Evolutionary conservation across 164 flowering plant genomes (phyloP).

Genomic region (Aristolochia californica): DNA sequence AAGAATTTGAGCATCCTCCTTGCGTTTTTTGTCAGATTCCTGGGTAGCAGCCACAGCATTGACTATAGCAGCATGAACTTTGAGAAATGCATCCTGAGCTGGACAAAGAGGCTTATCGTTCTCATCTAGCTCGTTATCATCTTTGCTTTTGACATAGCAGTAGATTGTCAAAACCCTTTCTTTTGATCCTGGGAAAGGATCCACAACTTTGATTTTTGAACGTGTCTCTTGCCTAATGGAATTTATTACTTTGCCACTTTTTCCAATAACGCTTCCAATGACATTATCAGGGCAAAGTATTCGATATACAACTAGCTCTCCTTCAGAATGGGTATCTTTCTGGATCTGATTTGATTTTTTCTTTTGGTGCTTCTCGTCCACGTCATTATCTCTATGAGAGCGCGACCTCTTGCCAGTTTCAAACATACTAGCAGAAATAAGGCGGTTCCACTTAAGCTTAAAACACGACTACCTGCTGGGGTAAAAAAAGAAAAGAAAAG

Average conservation of each 20-base stretch:
- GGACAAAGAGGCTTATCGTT: slow-evolving; percentile 67
- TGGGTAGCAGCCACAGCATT: slow-evolving; percentile 39
- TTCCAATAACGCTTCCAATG: slow-evolving; percentile 95
- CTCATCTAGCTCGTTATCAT: slow-evolving; percentile 52
- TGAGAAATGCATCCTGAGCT: slow-evolving; percentile 91
- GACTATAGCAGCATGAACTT: slow-evolving; percentile 66
- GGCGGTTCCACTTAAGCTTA: neutral
- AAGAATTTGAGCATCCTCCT: slow-evolving; percentile 71
- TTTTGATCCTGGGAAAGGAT: slow-evolving; percentile 85
- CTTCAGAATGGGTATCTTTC: slow-evolving; percentile 37
- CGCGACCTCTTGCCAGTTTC: slow-evolving; percentile 66
- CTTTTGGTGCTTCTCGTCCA: slow-evolving; percentile 22
- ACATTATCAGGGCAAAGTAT: slow-evolving; percentile 78
- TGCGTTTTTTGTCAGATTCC: slow-evolving; percentile 46
- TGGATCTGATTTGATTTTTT: slow-evolving; percentile 12
- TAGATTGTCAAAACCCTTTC: slow-evolving; percentile 72
- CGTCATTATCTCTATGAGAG: slow-evolving; percentile 32
- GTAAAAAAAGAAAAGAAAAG: too few species aligned
- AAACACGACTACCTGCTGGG: too few species aligned
- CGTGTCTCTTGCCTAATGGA: slow-evolving; percentile 69
- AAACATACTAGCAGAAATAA: slow-evolving; percentile 29
- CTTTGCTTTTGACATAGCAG: slow-evolving; percentile 67
- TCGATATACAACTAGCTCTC: slow-evolving; percentile 67
- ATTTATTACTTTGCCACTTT: slow-evolving; percentile 86
- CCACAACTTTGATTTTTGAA: slow-evolving; percentile 83